Evolutionary conservation across 1,139 yeast species (phyloP).

Genomic region (Blastobotrys elegans): DNA sequence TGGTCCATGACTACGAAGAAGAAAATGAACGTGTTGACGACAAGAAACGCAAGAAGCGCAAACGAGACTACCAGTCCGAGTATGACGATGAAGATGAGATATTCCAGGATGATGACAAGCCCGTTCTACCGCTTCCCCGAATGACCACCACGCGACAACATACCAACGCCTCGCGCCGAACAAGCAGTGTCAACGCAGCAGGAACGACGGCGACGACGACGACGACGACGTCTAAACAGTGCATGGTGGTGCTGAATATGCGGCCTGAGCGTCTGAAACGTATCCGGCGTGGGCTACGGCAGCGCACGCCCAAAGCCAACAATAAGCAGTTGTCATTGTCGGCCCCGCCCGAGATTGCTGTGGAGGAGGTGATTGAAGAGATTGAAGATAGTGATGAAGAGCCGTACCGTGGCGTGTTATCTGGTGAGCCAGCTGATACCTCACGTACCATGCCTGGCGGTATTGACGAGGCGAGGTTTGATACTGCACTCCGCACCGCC

Average conservation of each 20-base stretch:
- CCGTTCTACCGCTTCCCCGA: not conserved
- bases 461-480: constrained; percentile 48
- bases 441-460: constrained; percentile 55
- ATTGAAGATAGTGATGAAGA: constrained; percentile 26
- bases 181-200: not conserved
- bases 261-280: constrained; percentile 3
- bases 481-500: constrained; percentile 34
- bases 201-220: not conserved
- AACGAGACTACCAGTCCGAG: not conserved
- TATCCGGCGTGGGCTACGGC: constrained; percentile 11
- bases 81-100: constrained; percentile 2
- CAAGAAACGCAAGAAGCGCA: not conserved
- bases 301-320: constrained; percentile 11
- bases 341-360: not conserved
- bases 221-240: not conserved
- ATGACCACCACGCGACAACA: not conserved
- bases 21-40: constrained; percentile 1
- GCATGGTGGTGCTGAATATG: constrained; percentile 8
- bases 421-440: constrained; percentile 57
- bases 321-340: not conserved
- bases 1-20: constrained; percentile 10
- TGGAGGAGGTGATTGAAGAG: constrained; percentile 18
- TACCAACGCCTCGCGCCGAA: not conserved
- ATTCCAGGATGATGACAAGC: not conserved
- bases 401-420: constrained; percentile 63